Evolutionary conservation across 1,139 yeast genomes (phyloP).

Genomic region (Arxiozyma slooffiae): DNA sequence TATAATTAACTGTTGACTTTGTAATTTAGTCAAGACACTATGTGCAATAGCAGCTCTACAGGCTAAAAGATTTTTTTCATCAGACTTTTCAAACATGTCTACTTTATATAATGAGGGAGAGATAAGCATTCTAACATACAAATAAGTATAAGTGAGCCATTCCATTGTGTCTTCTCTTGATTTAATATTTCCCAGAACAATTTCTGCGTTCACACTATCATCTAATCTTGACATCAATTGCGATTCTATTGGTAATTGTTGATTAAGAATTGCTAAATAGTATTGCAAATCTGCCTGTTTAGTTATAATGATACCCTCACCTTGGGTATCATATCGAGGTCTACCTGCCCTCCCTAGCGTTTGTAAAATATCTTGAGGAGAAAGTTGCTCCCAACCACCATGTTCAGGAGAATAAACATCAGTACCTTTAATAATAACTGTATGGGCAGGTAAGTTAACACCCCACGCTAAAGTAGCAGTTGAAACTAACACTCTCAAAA

Average conservation of each 20-base stretch:
- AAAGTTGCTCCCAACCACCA: conserved; percentile 79
- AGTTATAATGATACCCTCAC: conserved; percentile 91
- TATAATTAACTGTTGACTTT: conserved; percentile 45
- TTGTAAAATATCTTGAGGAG: conserved; percentile 90
- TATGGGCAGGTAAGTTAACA: conserved; percentile 93
- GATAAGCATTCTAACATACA: conserved; percentile 68
- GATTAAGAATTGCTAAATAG: conserved; percentile 78
- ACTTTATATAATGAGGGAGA: conserved; percentile 71
- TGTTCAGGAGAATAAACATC: conserved; percentile 86
- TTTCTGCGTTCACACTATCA: conserved; percentile 78
- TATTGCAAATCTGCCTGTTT: conserved; percentile 79
- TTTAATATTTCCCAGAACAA: conserved; percentile 61
- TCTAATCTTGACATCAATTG: conserved; percentile 63
- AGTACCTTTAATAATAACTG: conserved; percentile 91
- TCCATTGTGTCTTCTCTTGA: conserved; percentile 55
- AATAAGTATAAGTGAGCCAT: conserved; percentile 76
- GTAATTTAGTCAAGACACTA: conserved; percentile 58
- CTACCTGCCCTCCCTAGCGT: conserved; percentile 98
- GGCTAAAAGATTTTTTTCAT: conserved; percentile 40
- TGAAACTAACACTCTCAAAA: conserved; percentile 70
- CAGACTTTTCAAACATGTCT: conserved; percentile 43
- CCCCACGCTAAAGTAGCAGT: conserved; percentile 99
- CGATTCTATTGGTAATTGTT: conserved; percentile 87
- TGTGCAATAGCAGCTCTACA: conserved; percentile 63
- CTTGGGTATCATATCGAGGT: conserved; percentile 84